Evolutionary conservation across 768 basidiomycete species (phyloP).

Genomic region (Tulasnella sp.): DNA sequence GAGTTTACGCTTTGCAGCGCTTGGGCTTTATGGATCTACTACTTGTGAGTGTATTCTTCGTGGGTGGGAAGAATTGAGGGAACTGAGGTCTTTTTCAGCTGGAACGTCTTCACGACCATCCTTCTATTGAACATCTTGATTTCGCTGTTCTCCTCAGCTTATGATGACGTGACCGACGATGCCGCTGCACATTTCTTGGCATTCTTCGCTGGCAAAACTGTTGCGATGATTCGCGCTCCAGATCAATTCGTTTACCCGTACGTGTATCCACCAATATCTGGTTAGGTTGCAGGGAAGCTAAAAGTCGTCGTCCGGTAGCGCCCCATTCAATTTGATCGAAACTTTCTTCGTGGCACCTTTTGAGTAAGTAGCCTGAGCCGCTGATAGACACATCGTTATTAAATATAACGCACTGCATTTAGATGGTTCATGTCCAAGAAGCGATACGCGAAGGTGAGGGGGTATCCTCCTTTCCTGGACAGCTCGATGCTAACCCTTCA

Average conservation of each 20-base stretch:
- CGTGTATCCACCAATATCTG: background rate
- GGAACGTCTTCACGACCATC: conserved; percentile 78
- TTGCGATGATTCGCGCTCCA: conserved; percentile 73
- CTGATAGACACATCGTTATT: background rate
- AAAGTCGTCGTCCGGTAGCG: conserved; percentile 58
- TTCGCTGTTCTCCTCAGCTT: conserved; percentile 91
- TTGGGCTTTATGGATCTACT: conserved; percentile 48
- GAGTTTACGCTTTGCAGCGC: background rate
- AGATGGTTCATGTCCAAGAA: conserved; percentile 44
- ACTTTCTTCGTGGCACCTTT: conserved; percentile 72
- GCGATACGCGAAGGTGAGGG: conserved; percentile 55
- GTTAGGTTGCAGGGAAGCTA: background rate
- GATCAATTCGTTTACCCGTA: conserved; percentile 45
- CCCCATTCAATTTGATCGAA: conserved; percentile 90
- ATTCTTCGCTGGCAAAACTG: conserved; percentile 61
- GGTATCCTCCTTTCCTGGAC: conserved; percentile 24
- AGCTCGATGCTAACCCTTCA: conserved; percentile 22
- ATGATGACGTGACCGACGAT: conserved; percentile 77
- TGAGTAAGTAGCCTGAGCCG: conserved; percentile 56
- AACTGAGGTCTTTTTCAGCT: conserved; percentile 42
- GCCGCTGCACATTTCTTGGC: conserved; percentile 87
- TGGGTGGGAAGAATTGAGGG: background rate
- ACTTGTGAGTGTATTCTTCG: conserved; percentile 48
- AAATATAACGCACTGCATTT: background rate
- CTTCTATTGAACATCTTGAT: conserved; percentile 90